These are phyloP conservation scores for Parathielavia appendiculata DNA, from an alignment of 495 filamentous ascomycete genomes.

Conservation along the genomic window DNA sequence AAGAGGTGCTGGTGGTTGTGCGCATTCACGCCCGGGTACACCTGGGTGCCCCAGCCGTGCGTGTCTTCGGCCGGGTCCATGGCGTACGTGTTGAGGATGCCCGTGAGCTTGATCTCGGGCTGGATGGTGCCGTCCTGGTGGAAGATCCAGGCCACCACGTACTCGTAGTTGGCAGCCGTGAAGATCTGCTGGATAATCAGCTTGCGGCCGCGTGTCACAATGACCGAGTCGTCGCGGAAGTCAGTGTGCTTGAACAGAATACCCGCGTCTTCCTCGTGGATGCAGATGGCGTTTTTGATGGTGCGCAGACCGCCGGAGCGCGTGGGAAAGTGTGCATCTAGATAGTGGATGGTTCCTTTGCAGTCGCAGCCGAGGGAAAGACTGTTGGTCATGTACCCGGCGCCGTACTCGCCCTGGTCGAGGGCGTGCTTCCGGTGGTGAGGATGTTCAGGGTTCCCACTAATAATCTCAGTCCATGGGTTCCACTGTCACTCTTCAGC, in stretches of 20 bases:
- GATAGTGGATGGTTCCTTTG: conserved; percentile 71
- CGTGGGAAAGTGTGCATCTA: conserved; percentile 78
- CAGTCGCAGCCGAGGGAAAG: conserved; percentile 65
- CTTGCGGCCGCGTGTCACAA: conserved; percentile 83
- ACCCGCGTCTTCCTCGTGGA: conserved; percentile 91
- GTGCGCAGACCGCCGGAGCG: conserved; percentile 67
- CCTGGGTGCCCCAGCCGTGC: conserved; percentile 86
- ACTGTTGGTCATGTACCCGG: conserved; percentile 70
- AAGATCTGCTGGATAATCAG: conserved; percentile 89
- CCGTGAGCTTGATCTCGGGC: conserved; percentile 91
- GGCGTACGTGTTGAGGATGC: conserved; percentile 89
- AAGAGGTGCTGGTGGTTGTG: conserved; percentile 96
- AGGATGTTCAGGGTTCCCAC: conserved; percentile 60
- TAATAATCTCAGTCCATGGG: not conserved
- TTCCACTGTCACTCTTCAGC: not conserved
- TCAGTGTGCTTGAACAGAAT: conserved; percentile 96
- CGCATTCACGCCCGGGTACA: conserved; percentile 54
- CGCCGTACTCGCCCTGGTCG: conserved; percentile 69
- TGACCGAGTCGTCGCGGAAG: conserved; percentile 82
- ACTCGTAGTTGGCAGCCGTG: conserved; percentile 97
- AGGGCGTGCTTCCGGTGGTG: conserved; percentile 76
- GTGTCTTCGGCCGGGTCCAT: conserved; percentile 82
- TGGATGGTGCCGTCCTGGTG: conserved; percentile 92
- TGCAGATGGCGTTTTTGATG: conserved; percentile 94
- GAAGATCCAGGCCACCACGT: conserved; percentile 89